Conservation (phyloP, 148 eudicot genomes). For the Fagopyrum homotropicum region DNA sequence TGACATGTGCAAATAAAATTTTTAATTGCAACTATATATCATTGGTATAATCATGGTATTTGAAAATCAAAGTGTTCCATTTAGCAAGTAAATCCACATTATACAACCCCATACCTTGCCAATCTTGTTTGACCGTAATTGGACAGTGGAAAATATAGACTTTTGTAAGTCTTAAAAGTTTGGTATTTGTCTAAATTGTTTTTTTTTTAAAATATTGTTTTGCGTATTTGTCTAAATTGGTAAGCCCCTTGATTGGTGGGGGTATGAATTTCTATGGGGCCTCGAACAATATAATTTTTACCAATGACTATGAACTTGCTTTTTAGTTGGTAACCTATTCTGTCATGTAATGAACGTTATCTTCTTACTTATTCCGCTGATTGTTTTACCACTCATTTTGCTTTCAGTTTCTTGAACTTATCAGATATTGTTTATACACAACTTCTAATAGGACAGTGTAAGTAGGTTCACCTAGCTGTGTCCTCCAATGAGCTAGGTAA, state of each 20-base stretch:
- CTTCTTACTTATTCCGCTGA: not conserved
- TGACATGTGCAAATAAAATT: not conserved
- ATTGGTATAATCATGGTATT: not conserved
- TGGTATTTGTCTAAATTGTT: not conserved
- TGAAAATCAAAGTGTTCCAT: not conserved
- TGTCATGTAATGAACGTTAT: not conserved
- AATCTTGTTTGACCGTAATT: not conserved
- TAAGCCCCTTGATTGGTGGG: conserved; percentile 13
- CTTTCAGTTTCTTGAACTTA: not conserved
- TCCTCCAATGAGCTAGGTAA: not conserved
- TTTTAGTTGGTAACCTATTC: not conserved
- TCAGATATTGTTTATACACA: not conserved
- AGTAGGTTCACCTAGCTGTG: conserved; percentile 1
- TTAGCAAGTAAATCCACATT: not conserved
- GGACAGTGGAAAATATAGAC: not conserved
- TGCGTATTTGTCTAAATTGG: not conserved
- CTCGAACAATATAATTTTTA: not conserved
- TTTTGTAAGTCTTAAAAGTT: conserved; percentile 1
- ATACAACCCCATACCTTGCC: conserved; percentile 3
- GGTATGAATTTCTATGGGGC: not conserved
- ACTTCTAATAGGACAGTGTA: not conserved
- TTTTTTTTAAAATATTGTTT: not conserved
- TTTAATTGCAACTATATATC: not conserved
- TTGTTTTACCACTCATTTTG: not conserved
- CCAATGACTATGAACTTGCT: not conserved